Evolutionary conservation across 768 basidiomycete genomes (phyloP).

Genomic region (Boletus tomentosulus): DNA sequence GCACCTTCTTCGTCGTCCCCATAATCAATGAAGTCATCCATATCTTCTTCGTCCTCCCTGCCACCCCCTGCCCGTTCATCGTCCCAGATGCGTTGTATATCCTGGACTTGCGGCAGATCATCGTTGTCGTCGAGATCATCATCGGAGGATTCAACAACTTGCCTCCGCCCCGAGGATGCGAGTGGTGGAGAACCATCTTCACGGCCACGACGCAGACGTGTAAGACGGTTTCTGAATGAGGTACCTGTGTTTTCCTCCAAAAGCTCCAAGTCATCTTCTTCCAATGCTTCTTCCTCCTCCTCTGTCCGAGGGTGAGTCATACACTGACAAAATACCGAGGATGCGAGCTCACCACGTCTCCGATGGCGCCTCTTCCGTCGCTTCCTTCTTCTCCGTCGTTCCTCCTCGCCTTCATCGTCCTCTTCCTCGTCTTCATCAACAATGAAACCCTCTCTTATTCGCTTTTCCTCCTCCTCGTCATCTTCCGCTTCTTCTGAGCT

Average conservation of each 20-base stretch:
- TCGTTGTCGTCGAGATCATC: conserved; percentile 65
- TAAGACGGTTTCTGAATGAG: conserved; percentile 70
- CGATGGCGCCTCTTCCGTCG: conserved; percentile 63
- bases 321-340: conserved; percentile 5
- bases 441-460: conserved; percentile 86
- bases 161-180: conserved; percentile 55
- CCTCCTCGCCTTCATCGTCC: conserved; percentile 61
- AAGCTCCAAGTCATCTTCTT: conserved; percentile 85
- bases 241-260: conserved; percentile 82
- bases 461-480: conserved; percentile 80
- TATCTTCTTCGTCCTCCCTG: conserved; percentile 55
- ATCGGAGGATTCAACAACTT: conserved; percentile 67
- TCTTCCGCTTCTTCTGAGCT: conserved; percentile 90
- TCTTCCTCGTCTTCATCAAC: conserved; percentile 92
- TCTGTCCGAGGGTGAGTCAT: conserved; percentile 24
- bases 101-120: conserved; percentile 47
- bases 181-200: conserved; percentile 67
- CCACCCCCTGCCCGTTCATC: conserved; percentile 54
- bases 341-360: conserved; percentile 40
- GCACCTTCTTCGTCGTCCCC: conserved; percentile 79
- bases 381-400: conserved; percentile 55
- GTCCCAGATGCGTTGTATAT: conserved; percentile 73
- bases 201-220: conserved; percentile 68
- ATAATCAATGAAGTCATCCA: conserved; percentile 75
- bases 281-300: conserved; percentile 64